A percentile compares a stretch with the other conserved stretches of the same genome.
These are phyloP conservation scores for Acanthamoeba lenticulata DNA, from an alignment of 208 protist species.

Conservation along the genomic window DNA sequence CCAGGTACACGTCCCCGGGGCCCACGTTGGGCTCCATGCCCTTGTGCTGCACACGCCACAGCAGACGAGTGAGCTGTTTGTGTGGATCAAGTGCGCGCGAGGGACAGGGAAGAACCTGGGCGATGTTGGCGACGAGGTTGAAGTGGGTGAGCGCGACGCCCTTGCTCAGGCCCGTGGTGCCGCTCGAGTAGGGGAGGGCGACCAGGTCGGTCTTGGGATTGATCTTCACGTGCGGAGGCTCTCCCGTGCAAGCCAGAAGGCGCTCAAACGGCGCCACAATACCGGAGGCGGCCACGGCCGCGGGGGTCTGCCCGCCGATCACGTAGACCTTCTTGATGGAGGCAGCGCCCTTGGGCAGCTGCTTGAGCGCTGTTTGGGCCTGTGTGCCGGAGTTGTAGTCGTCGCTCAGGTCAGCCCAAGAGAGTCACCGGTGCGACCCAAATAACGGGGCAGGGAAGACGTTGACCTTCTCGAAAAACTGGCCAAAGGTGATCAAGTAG, in stretches of 20 bases:
- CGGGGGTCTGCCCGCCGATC: not conserved
- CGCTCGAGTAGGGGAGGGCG: constrained; percentile 70
- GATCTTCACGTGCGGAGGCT: constrained; percentile 15
- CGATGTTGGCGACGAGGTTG: constrained; percentile 91
- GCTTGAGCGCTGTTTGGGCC: not conserved
- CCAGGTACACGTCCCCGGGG: constrained; percentile 76
- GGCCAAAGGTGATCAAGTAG: constrained; percentile 41
- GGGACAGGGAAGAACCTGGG: constrained; percentile 82
- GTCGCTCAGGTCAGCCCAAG: not conserved
- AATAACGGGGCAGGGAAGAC: not conserved
- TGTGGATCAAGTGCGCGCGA: not conserved
- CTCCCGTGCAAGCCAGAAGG: not conserved
- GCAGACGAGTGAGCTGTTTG: constrained; percentile 4
- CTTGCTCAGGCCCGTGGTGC: constrained; percentile 93
- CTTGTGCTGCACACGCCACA: not conserved
- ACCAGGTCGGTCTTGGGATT: constrained; percentile 23
- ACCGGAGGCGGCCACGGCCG: not conserved
- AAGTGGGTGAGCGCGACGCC: constrained; percentile 95
- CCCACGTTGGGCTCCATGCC: not conserved
- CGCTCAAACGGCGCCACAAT: not conserved
- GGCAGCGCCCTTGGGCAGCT: not conserved
- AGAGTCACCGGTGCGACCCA: not conserved
- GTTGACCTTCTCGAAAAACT: constrained; percentile 4
- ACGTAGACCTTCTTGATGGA: not conserved
- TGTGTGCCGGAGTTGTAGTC: too few species aligned